phyloP scores from a whole-genome alignment of 2,329 filamentous ascomycete species.

The Beauveria varroae region DNA sequence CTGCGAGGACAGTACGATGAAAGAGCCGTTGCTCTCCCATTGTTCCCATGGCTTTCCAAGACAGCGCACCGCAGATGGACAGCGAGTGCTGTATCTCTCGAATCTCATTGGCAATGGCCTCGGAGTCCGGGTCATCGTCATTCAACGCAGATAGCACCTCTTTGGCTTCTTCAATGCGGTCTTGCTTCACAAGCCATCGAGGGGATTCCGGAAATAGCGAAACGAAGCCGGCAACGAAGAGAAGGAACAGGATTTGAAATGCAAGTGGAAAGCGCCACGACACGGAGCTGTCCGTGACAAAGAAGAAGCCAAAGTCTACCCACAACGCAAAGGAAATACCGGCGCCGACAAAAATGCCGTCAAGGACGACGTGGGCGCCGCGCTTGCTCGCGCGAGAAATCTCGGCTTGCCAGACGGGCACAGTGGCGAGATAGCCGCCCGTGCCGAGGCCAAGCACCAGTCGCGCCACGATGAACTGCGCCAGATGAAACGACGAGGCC shows the following conservation, averaged over 20 bases:
- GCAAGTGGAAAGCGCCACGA: conserved; percentile 45
- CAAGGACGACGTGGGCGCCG: conserved; percentile 38
- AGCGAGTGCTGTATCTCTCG: conserved; percentile 13
- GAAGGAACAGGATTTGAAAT: conserved; percentile 36
- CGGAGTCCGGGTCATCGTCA: conserved; percentile 3
- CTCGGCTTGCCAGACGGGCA: conserved; percentile 49
- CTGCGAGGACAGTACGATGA: conserved; percentile 11
- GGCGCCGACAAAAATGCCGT: conserved; percentile 41
- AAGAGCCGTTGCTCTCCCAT: conserved; percentile 14
- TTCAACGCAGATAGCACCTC: conserved; percentile 40
- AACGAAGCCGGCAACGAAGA: conserved; percentile 31
- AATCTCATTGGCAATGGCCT: conserved; percentile 10
- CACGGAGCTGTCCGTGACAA: conserved; percentile 10
- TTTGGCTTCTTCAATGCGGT: conserved; percentile 27
- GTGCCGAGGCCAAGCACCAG: conserved; percentile 47
- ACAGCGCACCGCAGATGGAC: conserved; percentile 13
- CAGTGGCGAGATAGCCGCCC: conserved; percentile 43
- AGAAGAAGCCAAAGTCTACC: conserved; percentile 38
- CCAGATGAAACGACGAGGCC: conserved; percentile 35
- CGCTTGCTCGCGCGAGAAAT: conserved; percentile 41
- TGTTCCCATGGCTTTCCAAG: conserved; percentile 13
- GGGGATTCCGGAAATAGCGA: conserved; percentile 35
- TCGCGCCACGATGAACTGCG: conserved; percentile 32
- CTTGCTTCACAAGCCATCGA: conserved; percentile 29
- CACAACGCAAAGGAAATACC: conserved; percentile 34